These are phyloP conservation scores for Dipodascopsis uninucleata DNA, from an alignment of 805 yeast genomes.

Conservation along the genomic window DNA sequence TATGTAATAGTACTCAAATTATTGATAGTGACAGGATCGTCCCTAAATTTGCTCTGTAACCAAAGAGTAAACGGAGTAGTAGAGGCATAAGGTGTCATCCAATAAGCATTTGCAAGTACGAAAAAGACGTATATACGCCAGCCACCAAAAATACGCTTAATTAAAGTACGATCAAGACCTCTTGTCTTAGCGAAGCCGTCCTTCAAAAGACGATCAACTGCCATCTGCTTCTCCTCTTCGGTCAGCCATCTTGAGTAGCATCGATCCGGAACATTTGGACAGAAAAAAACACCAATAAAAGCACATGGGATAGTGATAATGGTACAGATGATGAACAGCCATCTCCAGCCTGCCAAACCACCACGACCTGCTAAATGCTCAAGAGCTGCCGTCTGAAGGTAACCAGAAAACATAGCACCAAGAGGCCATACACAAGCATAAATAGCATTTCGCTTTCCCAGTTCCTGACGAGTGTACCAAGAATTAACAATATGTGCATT, in stretches of 20 bases:
- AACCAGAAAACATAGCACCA: constrained; percentile 60
- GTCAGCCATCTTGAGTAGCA: constrained; percentile 59
- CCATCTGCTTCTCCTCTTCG: constrained; percentile 54
- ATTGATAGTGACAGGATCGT: constrained; percentile 34
- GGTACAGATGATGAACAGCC: constrained; percentile 68
- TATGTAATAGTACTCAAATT: constrained; percentile 57
- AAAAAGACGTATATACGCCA: constrained; percentile 22
- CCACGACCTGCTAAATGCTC: constrained; percentile 45
- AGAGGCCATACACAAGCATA: constrained; percentile 60
- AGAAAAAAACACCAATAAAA: constrained; percentile 48
- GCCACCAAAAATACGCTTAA: constrained; percentile 17
- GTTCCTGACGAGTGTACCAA: constrained; percentile 56
- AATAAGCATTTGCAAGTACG: constrained; percentile 11
- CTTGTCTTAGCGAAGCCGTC: constrained; percentile 20
- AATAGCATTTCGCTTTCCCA: constrained; percentile 56
- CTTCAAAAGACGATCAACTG: constrained; percentile 42
- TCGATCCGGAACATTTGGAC: constrained; percentile 65
- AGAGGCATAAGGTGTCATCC: constrained; percentile 26
- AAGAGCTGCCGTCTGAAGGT: constrained; percentile 55
- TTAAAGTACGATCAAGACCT: constrained; percentile 15
- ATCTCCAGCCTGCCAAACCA: constrained; percentile 67
- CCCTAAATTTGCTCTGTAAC: constrained; percentile 8
- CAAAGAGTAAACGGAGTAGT: constrained; percentile 18
- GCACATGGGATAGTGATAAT: constrained; percentile 56
- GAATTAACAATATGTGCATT: constrained; percentile 42